A percentile compares a stretch with the other conserved stretches of the same genome.
phyloP scores from a whole-genome alignment of 148 eudicot genomes.

The Heliosperma pusillum region DNA sequence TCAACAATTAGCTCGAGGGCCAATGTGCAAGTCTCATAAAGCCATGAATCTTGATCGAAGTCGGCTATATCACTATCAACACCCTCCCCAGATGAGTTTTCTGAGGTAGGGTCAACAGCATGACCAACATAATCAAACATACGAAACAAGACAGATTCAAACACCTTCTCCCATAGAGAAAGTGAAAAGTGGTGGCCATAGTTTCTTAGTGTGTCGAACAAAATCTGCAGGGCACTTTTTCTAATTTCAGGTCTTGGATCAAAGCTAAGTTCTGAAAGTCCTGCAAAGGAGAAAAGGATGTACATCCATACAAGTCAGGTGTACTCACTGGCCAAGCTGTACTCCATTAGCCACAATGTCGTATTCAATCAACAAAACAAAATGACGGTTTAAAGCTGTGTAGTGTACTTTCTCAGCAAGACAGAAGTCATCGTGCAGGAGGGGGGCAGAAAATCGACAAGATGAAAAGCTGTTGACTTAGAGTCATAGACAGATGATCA shows the following conservation, averaged over 20 bases:
- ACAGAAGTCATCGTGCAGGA: neutral
- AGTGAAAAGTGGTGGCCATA: constrained; percentile 92
- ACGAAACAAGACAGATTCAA: constrained; percentile 91
- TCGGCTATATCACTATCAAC: constrained; percentile 49
- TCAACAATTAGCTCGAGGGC: constrained; percentile 95
- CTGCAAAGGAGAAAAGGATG: constrained; percentile 37
- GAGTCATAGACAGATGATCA: neutral
- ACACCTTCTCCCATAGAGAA: constrained; percentile 87
- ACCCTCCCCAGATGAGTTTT: constrained; percentile 44
- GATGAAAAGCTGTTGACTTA: neutral
- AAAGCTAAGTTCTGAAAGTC: constrained; percentile 95
- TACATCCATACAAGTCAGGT: neutral
- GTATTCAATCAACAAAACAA: neutral
- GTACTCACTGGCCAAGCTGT: constrained; percentile 1
- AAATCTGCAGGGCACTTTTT: constrained; percentile 83
- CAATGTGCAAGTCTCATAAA: constrained; percentile 94
- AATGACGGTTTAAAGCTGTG: neutral
- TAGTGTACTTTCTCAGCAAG: neutral
- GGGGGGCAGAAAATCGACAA: neutral
- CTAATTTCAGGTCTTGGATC: constrained; percentile 97
- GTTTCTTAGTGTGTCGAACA: constrained; percentile 88
- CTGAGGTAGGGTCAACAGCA: constrained; percentile 80
- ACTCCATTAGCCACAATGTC: neutral
- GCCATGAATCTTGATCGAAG: constrained; percentile 94
- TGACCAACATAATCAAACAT: constrained; percentile 95